Evolutionary conservation across 192 early-diverging fungal species (phyloP), one percentile per base, ranked within the genome.

Genomic region (Radiomyces spectabilis): DNA sequence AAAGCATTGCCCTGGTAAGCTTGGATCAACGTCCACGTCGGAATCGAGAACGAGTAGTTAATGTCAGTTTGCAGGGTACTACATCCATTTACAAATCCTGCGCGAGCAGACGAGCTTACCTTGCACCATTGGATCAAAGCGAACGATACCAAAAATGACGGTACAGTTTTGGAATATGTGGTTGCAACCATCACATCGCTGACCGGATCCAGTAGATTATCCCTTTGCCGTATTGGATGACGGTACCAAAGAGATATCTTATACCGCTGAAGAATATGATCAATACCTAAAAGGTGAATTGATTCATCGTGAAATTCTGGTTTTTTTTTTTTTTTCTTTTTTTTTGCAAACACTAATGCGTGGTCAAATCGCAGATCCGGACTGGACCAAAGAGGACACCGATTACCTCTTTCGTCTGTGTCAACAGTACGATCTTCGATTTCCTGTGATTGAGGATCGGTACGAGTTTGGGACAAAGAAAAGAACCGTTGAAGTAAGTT

Each of bases 341-440:
- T n/a, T n/a, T n/a, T n/a, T n/a, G n/a, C n/a, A n/a, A n/a, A n/a
- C n/a, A n/a, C n/a, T n/a, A n/a, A n/a, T n/a, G n/a, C n/a, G n/a
- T n/a, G n/a, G n/a, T n/a, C n/a, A n/a, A n/a, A n/a, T 42, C 10
- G 33, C 71, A 65, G 84, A 83, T 49, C 66, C 77, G 13, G 74
- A 72, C 24, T 96, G 93, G 93, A 78, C 85, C 3, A 74, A 75
- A 19, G 82, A 75, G 19, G 93, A 96, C 45, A 96, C 93, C 0
- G 86, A 84, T 63, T 84, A 92, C 32, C 63, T 96, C 27, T 74
- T 87, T 42, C 68, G 75, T n/a, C 65, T 94, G 16, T 91, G 85
- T 41, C 49, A 68, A 44, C 56, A 68, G 51, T 92, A 81, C 62
- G 88, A 94, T 59, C 68, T 92, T 56, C 74, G 88, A 19, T 96